Evolutionary conservation across 2,329 filamentous ascomycete genomes (phyloP), one percentile per base, ranked within the genome.

Genomic region (Rhynchosporium graminicola): DNA sequence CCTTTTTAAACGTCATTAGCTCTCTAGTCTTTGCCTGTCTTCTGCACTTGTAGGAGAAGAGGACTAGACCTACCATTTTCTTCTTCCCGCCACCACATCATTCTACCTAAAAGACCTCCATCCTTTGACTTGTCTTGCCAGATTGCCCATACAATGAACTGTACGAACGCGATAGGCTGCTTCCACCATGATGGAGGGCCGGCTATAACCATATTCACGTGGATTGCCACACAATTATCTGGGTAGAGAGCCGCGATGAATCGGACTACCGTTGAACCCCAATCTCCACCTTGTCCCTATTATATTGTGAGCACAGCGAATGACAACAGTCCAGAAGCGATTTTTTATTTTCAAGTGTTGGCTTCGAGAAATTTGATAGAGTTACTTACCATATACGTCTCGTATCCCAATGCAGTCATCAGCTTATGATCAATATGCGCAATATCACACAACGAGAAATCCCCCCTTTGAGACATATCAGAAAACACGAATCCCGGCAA

Each of bases 221-320:
- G 71, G 20, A 67, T 60, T 20, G 65, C 71, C 7, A 72, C 38
- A 60, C 67, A 71, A 48, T 60, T 59, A 6, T 67, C 65, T 3
- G 86, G 85, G 67, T 88, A 90, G 2, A 82, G 71, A 4, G 82
- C 72, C 0, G 82, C 83, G 63, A 92, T 80, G 13, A 80, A 74
- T 3, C 88, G 82, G 20, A 85, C 86, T 67, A 91, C 59, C 31
- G 82, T 80, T 72, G 80, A 85, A 26, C 88, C 89, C 88, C 87
- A 91, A 71, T 91, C 88, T 8, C 89, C 89, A 65, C 87, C 87
- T 75, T 90, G 83, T 0, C 81, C 28, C 79, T 79, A 63, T 87
- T 89, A 74, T 84, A 77, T 2, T 79, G 67, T 70, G 89, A 91
- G 0, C 87, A 87, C 1, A 92, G 79, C 15, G 28, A 9, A n/a